Base-by-base conservation (phyloP, 2,329 filamentous ascomycete species). In the Phaeophleospora eucalypticola region DNA sequence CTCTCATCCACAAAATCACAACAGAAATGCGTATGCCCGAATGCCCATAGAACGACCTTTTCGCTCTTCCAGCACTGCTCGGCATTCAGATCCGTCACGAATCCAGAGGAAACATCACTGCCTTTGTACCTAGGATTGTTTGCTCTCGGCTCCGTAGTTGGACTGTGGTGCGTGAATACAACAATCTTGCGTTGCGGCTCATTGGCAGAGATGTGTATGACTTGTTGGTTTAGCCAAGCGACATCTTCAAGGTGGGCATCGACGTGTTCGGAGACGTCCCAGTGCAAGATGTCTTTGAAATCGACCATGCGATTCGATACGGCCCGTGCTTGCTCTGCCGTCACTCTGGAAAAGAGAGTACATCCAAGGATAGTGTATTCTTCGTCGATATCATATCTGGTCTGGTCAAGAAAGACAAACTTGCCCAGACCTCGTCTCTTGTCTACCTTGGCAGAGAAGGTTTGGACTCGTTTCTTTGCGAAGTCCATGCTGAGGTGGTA, bases 111-210 rank as follows among this genome's bases (percentile, higher is more conserved):
- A 36, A 52, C 48, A 4, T 36, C 14, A 39, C 51, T 54, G 10
- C 49, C 19, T 45, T 21, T 19, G 35, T 74, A 67, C 38, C 46
- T 54, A 0, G 69, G 65, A 33, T 74, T 66, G 2, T 52, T 54
- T 0, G 69, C 61, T 1, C 65, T 56, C 0, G 53, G 6, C 43
- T 72, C 65, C 1, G 29, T 38, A 1, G 70, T 66, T 0, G 72
- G 73, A 42, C 67, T 69, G 56, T 68, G 69, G 51, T 77, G 74
- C 3, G 73, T 69, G 8, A 74, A 53, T 12, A 76, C 59, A 2
- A 71, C 36, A 14, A 74, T 58, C 8, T 56, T 52, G 3, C 42
- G 52, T 4, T 62, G 48, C 1, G 58, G 47, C 19, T 44, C 16
- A 14, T 18, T 4, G 61, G 40, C 4, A 15, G 32, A 19, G 21